Evolutionary conservation across 306 rosid genomes (phyloP), one percentile per base, ranked within the genome.

Genomic region (Canavalia ensiformis): DNA sequence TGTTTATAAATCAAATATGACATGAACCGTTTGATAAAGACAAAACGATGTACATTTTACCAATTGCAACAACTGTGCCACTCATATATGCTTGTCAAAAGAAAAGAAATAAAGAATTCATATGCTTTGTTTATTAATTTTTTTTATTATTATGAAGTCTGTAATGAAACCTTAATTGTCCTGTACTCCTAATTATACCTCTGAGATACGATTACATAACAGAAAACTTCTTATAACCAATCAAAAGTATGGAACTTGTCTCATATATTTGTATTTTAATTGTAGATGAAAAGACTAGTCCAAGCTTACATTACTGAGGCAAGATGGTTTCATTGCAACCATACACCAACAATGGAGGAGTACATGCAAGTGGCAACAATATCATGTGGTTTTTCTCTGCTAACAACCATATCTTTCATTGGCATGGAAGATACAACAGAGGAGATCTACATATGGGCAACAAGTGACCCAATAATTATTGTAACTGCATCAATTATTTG

Each of bases 361-460:
- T 79, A 79, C 76, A 44, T 79, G 70, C 4, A 31, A 18, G 39
- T 33, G 0, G 44, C 6, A 56, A 34, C 18, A 3, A 6, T 57
- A 11, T 56, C 31, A 57, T 13, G 50, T 57, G 69, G 11, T 45
- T 68, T 2, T 25, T 3, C 41, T 55, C 3, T 56, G 18, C 0
- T 79, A 9, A 25, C 37, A 41, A 2, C 51, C 1, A 2, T 3
- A 31, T 56, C 70, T 9, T 69, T 68, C 41, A 2, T 69, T 11
- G 70, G 77, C 33, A 68, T 79, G 83, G 50, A 62, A 68, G 51
- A 35, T 0, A 30, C 76, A 2, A 68, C 69, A 31, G 69, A 78
- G 37, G 60, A 68, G 1, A 0, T 8, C 18, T 46, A 68, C 7
- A 35, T 8, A 68, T 78, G 82, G 82, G 6, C 28, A n/a, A 68